Conservation (phyloP, 2,329 filamentous ascomycete genomes). For the Salinomyces thailandicus region DNA sequence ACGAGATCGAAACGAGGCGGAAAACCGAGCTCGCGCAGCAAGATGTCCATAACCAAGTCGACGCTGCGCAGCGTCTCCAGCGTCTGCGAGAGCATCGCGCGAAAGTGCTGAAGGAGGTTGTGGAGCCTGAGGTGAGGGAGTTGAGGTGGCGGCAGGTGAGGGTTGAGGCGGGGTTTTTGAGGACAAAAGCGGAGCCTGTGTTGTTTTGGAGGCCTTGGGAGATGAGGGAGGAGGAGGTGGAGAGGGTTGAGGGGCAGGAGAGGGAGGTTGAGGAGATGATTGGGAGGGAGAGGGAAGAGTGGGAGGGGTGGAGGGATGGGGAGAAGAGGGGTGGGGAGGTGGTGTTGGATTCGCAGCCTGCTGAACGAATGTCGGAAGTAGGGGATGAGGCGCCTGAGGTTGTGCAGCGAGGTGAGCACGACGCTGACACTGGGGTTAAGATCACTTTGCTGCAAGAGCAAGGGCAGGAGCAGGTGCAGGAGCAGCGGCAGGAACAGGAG, state of each 20-base stretch:
- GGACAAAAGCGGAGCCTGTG: conserved; percentile 58
- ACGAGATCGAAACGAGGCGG: conserved; percentile 75
- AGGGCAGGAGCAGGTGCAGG: no score
- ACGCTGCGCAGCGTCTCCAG: conserved; percentile 54
- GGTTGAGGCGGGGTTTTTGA: conserved; percentile 60
- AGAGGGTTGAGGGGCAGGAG: background rate
- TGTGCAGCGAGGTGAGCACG: no score
- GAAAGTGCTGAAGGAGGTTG: conserved; percentile 62
- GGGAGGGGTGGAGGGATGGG: background rate
- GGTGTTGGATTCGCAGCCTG: background rate
- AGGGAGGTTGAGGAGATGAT: background rate
- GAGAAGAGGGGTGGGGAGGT: background rate
- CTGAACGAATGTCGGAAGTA: background rate
- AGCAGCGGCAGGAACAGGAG: conserved; percentile 5
- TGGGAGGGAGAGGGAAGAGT: background rate
- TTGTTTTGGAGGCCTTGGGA: background rate
- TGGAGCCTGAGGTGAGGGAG: conserved; percentile 62
- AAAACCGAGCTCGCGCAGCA: conserved; percentile 55
- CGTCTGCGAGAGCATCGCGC: conserved; percentile 41
- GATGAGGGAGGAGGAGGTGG: background rate
- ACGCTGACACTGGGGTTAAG: no score
- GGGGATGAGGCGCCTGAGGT: background rate
- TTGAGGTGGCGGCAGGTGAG: conserved; percentile 61
- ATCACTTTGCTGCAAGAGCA: no score
- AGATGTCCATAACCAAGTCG: conserved; percentile 58